A percentile compares a stretch with the other conserved stretches of the same genome.
These are phyloP conservation scores for Harringtonia aguacate DNA, from an alignment of 2,329 filamentous ascomycete species.

Conservation along the genomic window DNA sequence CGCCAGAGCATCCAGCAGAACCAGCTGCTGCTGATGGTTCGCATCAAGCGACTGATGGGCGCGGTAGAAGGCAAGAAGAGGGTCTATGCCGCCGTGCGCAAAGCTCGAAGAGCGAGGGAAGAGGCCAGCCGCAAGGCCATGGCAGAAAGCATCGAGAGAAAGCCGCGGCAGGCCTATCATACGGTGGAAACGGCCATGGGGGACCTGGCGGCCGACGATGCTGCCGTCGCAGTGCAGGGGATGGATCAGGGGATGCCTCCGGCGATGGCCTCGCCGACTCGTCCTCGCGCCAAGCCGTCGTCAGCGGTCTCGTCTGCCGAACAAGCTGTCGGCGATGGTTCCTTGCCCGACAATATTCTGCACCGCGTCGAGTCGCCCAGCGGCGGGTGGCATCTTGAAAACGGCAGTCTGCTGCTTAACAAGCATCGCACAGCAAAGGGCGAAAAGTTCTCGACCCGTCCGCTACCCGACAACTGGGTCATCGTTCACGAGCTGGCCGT, in stretches of 20 bases:
- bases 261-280: too few relatives aligned
- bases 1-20: constrained; percentile 71
- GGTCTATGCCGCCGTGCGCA: constrained; percentile 64
- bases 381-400: too few relatives aligned
- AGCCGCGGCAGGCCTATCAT: constrained; percentile 52
- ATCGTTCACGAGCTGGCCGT: constrained; percentile 73
- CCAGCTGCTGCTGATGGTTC: constrained; percentile 66
- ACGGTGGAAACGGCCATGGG: constrained; percentile 25
- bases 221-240: too few relatives aligned
- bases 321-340: too few relatives aligned
- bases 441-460: constrained; percentile 16
- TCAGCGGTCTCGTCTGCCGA: too few relatives aligned
- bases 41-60: constrained; percentile 70
- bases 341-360: too few relatives aligned
- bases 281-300: too few relatives aligned
- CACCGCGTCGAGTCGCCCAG: too few relatives aligned
- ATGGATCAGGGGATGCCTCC: too few relatives aligned
- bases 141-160: constrained; percentile 45
- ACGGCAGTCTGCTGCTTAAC: too few relatives aligned
- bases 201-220: constrained; percentile 19
- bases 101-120: constrained; percentile 52
- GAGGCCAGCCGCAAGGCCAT: constrained; percentile 50
- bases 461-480: constrained; percentile 61
- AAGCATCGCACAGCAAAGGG: too few relatives aligned
- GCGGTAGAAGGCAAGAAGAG: constrained; percentile 58